Evolutionary conservation across 73 alveolate genomes (phyloP).

Genomic region (Stentor roeselii): DNA sequence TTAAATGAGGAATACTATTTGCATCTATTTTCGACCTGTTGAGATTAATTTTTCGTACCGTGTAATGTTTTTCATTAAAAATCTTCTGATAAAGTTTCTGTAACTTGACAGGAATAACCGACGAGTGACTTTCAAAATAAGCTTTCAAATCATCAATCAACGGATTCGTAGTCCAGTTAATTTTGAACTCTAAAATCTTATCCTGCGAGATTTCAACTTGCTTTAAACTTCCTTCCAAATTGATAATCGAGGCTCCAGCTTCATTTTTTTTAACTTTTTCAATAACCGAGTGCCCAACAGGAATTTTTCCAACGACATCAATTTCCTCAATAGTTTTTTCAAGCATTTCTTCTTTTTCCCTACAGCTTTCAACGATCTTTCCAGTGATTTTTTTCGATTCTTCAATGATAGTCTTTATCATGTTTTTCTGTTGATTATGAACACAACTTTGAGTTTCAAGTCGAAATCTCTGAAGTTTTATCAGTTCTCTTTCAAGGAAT

Average conservation of each 20-base stretch:
- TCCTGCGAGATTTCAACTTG: not conserved
- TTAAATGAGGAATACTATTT: not conserved
- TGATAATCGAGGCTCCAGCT: not conserved
- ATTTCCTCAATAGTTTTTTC: not conserved
- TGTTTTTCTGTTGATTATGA: not conserved
- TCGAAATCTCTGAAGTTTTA: not conserved
- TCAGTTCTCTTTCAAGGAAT: not conserved
- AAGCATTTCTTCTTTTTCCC: not conserved
- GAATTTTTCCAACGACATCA: not conserved
- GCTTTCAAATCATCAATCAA: not conserved
- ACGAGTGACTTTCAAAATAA: not conserved
- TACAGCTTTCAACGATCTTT: not conserved
- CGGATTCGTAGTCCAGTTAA: conserved; percentile 2
- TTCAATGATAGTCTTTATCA: not conserved
- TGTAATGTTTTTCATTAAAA: not conserved
- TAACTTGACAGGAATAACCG: not conserved
- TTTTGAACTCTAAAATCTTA: not conserved
- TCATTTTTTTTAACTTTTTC: not conserved
- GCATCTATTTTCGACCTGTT: not conserved
- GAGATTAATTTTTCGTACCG: not conserved
- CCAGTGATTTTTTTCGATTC: not conserved
- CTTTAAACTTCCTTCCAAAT: not conserved
- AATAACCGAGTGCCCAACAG: conserved; percentile 1
- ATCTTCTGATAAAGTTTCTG: conserved; percentile 1
- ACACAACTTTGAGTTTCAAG: not conserved